Evolutionary conservation across 1,284 basidiomycete species (phyloP).

Genomic region (Coriolopsis trogii): DNA sequence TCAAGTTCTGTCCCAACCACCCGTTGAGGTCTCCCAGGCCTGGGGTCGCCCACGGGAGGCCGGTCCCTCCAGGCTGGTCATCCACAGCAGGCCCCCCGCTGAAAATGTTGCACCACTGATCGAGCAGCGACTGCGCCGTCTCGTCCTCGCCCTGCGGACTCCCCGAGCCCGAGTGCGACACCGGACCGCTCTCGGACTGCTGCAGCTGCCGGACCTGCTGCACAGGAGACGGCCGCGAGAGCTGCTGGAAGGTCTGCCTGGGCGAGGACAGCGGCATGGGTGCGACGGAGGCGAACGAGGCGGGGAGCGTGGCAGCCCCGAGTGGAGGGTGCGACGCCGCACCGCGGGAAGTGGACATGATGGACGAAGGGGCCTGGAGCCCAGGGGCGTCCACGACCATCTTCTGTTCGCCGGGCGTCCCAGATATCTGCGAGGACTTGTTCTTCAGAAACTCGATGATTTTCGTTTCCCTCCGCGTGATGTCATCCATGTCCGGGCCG

Average conservation of each 20-base stretch:
- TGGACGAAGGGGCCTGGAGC: constrained; percentile 41
- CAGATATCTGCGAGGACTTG: constrained; percentile 60
- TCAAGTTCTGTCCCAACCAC: constrained; percentile 49
- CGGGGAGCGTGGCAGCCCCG: constrained; percentile 2
- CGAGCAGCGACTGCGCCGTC: constrained; percentile 72
- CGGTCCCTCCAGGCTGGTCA: constrained; percentile 47
- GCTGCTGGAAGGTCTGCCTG: constrained; percentile 10
- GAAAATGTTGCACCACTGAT: constrained; percentile 81
- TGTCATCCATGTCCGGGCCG: constrained; percentile 73
- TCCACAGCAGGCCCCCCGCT: constrained; percentile 64
- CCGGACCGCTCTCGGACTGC: constrained; percentile 40
- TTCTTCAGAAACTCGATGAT: constrained; percentile 79
- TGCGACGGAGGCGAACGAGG: constrained; percentile 21
- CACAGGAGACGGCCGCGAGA: constrained; percentile 14
- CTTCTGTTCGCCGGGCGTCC: constrained; percentile 35
- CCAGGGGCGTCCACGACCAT: constrained; percentile 7
- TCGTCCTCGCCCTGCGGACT: constrained; percentile 77
- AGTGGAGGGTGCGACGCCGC: constrained; percentile 8
- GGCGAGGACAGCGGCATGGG: constrained; percentile 15
- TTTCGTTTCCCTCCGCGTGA: constrained; percentile 76
- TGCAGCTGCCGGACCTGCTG: constrained; percentile 55
- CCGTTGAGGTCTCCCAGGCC: constrained; percentile 60
- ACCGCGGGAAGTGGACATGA: constrained; percentile 46
- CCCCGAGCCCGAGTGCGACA: constrained; percentile 36
- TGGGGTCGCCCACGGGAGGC: constrained; percentile 64